phyloP scores from a whole-genome alignment of 2,329 filamentous ascomycete species.

The Grosmannia serpens region DNA sequence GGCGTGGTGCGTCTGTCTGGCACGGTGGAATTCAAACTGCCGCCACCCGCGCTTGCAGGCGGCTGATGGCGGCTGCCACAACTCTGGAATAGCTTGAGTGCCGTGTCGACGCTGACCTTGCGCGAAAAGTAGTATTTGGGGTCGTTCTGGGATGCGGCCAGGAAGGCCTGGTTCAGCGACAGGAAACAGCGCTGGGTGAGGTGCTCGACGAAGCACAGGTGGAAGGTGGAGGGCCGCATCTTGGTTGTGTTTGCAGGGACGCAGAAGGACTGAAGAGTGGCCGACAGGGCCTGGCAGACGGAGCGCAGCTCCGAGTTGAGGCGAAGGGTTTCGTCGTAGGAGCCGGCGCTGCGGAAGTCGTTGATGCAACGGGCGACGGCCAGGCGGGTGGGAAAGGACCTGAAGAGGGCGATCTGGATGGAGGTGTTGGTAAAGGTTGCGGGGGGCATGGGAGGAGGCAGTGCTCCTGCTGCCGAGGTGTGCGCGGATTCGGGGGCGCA shows the following conservation, averaged over 20 bases:
- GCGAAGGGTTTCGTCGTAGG: constrained; percentile 35
- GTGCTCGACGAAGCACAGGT: constrained; percentile 29
- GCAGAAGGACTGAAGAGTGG: constrained; percentile 18
- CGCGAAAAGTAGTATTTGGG: constrained; percentile 41
- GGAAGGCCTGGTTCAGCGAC: constrained; percentile 41
- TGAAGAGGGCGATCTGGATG: constrained; percentile 32
- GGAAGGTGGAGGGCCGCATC: constrained; percentile 22
- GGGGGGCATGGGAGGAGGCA: constrained; percentile 20
- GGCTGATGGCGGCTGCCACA: constrained; percentile 7
- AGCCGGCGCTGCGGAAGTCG: constrained; percentile 28
- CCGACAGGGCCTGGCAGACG: constrained; percentile 23
- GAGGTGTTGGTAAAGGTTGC: constrained; percentile 33
- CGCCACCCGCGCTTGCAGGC: neutral
- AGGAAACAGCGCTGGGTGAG: constrained; percentile 36
- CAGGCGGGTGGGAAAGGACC: constrained; percentile 31
- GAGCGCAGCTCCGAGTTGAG: constrained; percentile 33
- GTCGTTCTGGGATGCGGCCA: constrained; percentile 30
- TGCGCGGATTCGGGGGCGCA: neutral
- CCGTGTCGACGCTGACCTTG: constrained; percentile 34
- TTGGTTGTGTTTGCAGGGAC: neutral
- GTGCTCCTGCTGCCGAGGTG: neutral
- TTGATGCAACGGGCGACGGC: constrained; percentile 34
- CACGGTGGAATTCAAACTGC: neutral
- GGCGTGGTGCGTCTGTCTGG: neutral
- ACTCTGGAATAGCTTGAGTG: constrained; percentile 19